Percentiles rank a stretch among this genome's conserved stretches.
phyloP scores from a whole-genome alignment of 345 rosid genomes.

The Linum tenue region DNA sequence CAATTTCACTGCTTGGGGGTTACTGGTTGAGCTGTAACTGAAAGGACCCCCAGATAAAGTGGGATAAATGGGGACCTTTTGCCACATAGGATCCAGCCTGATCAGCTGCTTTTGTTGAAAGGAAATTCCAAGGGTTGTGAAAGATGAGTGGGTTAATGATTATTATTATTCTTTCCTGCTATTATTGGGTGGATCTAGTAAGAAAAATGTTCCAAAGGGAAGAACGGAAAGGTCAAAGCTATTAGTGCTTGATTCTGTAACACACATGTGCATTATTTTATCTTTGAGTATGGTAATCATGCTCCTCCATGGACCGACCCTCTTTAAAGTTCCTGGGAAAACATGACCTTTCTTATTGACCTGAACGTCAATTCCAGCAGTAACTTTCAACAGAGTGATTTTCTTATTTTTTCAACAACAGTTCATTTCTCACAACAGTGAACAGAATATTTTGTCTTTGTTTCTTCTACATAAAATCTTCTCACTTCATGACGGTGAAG shows the following conservation, averaged over 20 bases:
- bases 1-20: not conserved
- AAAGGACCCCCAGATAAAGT: not conserved
- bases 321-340: not conserved
- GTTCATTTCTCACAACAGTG: not conserved
- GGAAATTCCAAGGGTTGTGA: not conserved
- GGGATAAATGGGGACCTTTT: not conserved
- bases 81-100: conserved; percentile 1
- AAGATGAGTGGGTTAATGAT: not conserved
- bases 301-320: not conserved
- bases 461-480: no score
- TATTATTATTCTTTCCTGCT: no score
- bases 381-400: not conserved
- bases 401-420: no score
- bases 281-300: not conserved
- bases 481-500: no score
- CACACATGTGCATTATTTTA: not conserved
- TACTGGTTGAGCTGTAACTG: not conserved
- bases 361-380: not conserved
- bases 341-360: not conserved
- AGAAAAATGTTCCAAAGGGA: not conserved
- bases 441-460: no score
- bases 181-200: not conserved
- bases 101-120: not conserved
- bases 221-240: not conserved
- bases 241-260: not conserved